Percentiles rank a stretch among this genome's conserved stretches.
Evolutionary conservation across 1,139 yeast genomes (phyloP).

Genomic region (Taiozyma onychis): DNA sequence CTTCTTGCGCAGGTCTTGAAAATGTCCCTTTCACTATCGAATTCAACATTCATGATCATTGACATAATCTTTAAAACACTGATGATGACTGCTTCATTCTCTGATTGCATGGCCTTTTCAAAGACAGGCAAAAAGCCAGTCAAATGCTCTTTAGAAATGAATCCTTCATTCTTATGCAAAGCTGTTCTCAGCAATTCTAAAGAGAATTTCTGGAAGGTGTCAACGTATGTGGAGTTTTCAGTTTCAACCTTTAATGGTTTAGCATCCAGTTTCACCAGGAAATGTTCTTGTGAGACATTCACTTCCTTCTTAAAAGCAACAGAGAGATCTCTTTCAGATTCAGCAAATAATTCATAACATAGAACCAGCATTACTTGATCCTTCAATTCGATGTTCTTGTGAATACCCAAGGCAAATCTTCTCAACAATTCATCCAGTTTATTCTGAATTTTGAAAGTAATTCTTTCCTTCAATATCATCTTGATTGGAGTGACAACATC

Average conservation of each 20-base stretch:
- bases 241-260: slow-evolving; percentile 48
- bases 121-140: slow-evolving; percentile 73
- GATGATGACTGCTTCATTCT: slow-evolving; percentile 69
- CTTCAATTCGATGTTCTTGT: slow-evolving; percentile 53
- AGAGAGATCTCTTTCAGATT: slow-evolving; percentile 37
- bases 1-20: slow-evolving; percentile 58
- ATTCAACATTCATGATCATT: slow-evolving; percentile 55
- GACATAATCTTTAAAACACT: slow-evolving; percentile 63
- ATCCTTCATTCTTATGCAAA: slow-evolving; percentile 50
- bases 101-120: slow-evolving; percentile 52
- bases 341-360: slow-evolving; percentile 68
- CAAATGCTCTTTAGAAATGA: slow-evolving; percentile 56
- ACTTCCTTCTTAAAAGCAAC: slow-evolving; percentile 16
- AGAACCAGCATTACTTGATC: slow-evolving; percentile 58
- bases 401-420: slow-evolving; percentile 72
- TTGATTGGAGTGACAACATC: slow-evolving; percentile 66
- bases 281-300: slow-evolving; percentile 48
- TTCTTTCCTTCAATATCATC: slow-evolving; percentile 54
- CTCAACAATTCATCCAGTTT: slow-evolving; percentile 76
- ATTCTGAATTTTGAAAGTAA: slow-evolving; percentile 63
- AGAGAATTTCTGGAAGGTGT: slow-evolving; percentile 68
- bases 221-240: slow-evolving; percentile 44
- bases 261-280: slow-evolving; percentile 61
- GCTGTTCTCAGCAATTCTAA: slow-evolving; percentile 75
- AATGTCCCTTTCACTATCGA: slow-evolving; percentile 46